Base-by-base conservation (phyloP, 352 stramenopile species). In the Globisporangium recalcitrans region DNA sequence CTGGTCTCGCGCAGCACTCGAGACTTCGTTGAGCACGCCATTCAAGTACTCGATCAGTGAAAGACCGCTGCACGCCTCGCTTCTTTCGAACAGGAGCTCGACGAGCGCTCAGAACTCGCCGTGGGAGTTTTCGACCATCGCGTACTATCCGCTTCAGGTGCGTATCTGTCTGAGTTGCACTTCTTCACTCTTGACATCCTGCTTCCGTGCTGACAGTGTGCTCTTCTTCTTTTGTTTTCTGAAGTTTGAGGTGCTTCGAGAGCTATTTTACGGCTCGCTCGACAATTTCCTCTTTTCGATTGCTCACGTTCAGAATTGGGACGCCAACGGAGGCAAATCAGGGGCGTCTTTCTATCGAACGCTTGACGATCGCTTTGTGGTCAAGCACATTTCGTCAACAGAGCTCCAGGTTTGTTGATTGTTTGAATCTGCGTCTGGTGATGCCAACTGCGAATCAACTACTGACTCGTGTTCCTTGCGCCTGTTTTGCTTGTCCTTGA, bases 351-450 rank as follows among this genome's bases (percentile, higher is more conserved):
- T 99, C 71, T 95, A 93, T 36, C 89, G 95, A 62, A 98, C 96
- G 13, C 73, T 91, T 1, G 97, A 99, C 74, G 93, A 98, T 54
- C 85, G 97, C 14, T 99, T 99, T 71, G 90, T 99, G 52, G 91
- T 99, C 31, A 99, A 99, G 70, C 97, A 96, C 68, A 99, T 99
- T 65, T 98, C 89, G 52, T 87, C 88, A 22, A 99, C 95, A 8
- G 97, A 99, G 84, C 82, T 99, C 38, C 95, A 99, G 85, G 98
- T 99, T 58, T 58, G 27, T 26, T 31, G 13, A 14, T 31, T 38
- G 36, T 16, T 16, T 22, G 21, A 29, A 10, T 9, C 14, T 55
- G 29, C 4, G 16, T 21, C 24, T 36, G 26, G 16, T 60, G 24
- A 22, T 46, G 2, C 11, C 22, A 29, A 7, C 27, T 36, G 6